Base-by-base conservation (phyloP, 352 stramenopile species). In the Pythium phragmiticola region DNA sequence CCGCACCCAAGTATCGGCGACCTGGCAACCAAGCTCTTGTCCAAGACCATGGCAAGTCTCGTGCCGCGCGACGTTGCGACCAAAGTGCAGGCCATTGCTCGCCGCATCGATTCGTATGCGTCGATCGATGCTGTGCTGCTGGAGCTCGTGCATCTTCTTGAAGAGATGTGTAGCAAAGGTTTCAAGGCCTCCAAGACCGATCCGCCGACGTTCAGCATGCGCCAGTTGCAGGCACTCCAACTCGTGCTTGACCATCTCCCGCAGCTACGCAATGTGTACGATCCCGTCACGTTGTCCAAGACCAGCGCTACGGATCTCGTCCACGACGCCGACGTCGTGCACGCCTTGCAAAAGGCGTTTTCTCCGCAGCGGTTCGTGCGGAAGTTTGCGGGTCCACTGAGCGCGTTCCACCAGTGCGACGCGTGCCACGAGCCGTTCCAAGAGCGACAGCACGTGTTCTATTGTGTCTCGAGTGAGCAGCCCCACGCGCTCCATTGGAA, bases 371-470 rank as follows among this genome's bases (percentile, higher is more conserved):
- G 75, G 23, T 87, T 82, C 49, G 56, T 88, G 33, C 69, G 75
- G 30, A 86, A 85, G 45, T 90, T 75, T 54, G 76, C 71, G 3
- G 81, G 82, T 3, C 81, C 78, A 19, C 66, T 89, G 23, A 89
- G 67, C 57, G 77, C 83, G 46, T 73, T 80, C 54, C 70, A 84
- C 55, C 67, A 62, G 28, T 94, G 86, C 52, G 68, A 77, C 23
- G 74, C 90, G 57, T 94, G 86, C 59, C 34, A 78, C n/a, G 76
- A 84, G 47, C 84, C 82, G 5, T 91, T 94, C 48, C 77, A 89
- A 21, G 71, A 90, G 46, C 77, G 81, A 3, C 84, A 94, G 49
- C 86, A 92, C 36, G 11, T 92, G 4, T 90, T 94, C 46, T 92
- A 92, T 58, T 94, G 86, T 57, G 66, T 69, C 2, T 68, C 78